Evolutionary conservation across 2,329 filamentous ascomycete genomes (phyloP).

Genomic region (Neonectria magnoliae): DNA sequence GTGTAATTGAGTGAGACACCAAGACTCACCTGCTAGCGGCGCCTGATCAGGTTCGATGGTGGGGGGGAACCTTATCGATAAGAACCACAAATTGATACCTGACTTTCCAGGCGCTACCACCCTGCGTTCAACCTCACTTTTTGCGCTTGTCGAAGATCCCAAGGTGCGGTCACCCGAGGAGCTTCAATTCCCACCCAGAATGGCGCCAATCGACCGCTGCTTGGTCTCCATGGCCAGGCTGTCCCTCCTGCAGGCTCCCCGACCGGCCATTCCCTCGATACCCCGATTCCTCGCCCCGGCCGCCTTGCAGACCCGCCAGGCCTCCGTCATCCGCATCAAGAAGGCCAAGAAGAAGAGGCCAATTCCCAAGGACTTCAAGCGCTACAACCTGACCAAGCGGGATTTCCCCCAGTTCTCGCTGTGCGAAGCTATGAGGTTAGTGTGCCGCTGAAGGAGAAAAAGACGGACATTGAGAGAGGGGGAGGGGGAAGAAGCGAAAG

Average conservation of each 20-base stretch:
- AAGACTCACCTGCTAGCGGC: not conserved
- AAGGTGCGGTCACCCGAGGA: conserved; percentile 35
- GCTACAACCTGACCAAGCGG: conserved; percentile 72
- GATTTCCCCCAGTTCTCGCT: conserved; percentile 77
- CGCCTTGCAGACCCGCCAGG: conserved; percentile 55
- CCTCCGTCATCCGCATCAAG: conserved; percentile 55
- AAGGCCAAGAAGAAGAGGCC: conserved; percentile 68
- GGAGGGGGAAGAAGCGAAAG: not conserved
- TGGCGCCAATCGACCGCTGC: conserved; percentile 64
- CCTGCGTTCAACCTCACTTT: conserved; percentile 35
- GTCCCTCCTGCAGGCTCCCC: conserved; percentile 53
- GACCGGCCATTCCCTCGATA: conserved; percentile 56
- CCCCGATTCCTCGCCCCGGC: conserved; percentile 62
- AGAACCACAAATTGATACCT: conserved; percentile 29
- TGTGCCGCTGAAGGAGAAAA: not conserved
- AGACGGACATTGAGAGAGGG: not conserved
- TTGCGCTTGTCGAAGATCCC: conserved; percentile 33
- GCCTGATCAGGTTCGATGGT: not conserved
- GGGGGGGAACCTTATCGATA: conserved; percentile 39
- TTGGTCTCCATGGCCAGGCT: conserved; percentile 65
- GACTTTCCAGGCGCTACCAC: conserved; percentile 32
- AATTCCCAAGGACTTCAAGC: conserved; percentile 71
- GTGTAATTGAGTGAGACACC: not conserved
- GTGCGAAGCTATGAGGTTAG: conserved; percentile 91
- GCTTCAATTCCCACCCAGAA: conserved; percentile 47